Base-by-base conservation (phyloP, 2,329 filamentous ascomycete genomes). In the Alternaria gaisen region DNA sequence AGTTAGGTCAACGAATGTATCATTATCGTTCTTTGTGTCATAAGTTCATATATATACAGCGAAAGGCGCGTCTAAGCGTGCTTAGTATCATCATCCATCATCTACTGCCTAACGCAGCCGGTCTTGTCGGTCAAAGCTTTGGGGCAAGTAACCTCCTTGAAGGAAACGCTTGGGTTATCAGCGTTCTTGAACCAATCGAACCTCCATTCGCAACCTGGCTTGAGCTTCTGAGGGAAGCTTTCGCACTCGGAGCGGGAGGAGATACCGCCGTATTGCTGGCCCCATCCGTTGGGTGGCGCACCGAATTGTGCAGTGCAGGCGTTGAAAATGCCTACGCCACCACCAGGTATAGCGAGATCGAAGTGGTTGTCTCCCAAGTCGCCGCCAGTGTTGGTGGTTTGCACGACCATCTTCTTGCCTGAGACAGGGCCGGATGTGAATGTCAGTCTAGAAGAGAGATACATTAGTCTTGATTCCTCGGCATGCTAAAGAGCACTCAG, bases 381-480 rank as follows among this genome's bases (percentile, higher is more conserved):
- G 22, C 71, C 68, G 11, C 73, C 87, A 1, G 87, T 90, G 77
- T 89, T 90, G 50, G 86, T 88, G 5, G 86, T 84, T 72, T 90
- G 88, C 5, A 90, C 86, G 54, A 90, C 78, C 84, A 89, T 85
- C 65, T 83, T 84, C 79, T 90, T 87, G 61, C 88, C 87, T 3
- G 78, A 72, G 20, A 86, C 83, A 2, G 84, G 75, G 8, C 84
- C 84, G 26, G 82, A 83, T 16, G 85, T 88, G 73, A 89, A 88
- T 5, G 85, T 88, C 59, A 89, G 79, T 52, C 76, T 78, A 18
- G 16, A 28, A 9, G 3, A 9, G 1, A n/a, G 1, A 20, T 2
- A 18, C 6, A 24, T 68, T 60, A 68, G 61, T 56, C 30, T 40
- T 6, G 40, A 6, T 22, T 14, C 10, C 36, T 20, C 28, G 3